A percentile compares a stretch with the other conserved stretches of the same genome.
Conservation (phyloP, 805 yeast species). For the Grigorovia transvaalensis region DNA sequence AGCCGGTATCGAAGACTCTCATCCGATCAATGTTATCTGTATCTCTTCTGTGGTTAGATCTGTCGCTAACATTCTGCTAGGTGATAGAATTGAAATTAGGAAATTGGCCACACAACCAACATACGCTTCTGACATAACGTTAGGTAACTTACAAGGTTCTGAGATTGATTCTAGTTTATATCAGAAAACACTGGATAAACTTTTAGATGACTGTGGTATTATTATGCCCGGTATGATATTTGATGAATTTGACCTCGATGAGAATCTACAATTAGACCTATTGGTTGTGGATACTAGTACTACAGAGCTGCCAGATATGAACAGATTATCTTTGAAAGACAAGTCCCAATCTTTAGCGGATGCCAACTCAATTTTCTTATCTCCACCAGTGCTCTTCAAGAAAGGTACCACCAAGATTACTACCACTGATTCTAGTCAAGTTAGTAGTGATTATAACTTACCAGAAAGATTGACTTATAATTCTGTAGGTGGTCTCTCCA, state of each 20-base stretch:
- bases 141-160: constrained; percentile 24
- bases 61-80: constrained; percentile 35
- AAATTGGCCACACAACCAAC: constrained; percentile 42
- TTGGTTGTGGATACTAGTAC: constrained; percentile 20
- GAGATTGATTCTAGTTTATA: constrained; percentile 11
- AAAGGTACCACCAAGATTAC: constrained; percentile 26
- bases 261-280: constrained; percentile 10
- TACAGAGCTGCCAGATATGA: constrained; percentile 32
- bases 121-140: constrained; percentile 30
- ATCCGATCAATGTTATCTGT: constrained; percentile 33
- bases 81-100: constrained; percentile 41
- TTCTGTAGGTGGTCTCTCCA: constrained; percentile 67
- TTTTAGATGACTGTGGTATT: constrained; percentile 46
- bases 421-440: constrained; percentile 17
- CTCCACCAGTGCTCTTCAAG: constrained; percentile 40
- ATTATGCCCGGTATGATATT: constrained; percentile 46
- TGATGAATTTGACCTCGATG: constrained; percentile 14
- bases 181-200: constrained; percentile 31
- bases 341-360: constrained; percentile 5
- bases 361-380: constrained; percentile 23
- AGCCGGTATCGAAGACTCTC: constrained; percentile 27
- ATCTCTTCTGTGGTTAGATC: constrained; percentile 39
- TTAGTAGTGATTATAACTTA: constrained; percentile 33
- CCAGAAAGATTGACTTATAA: constrained; percentile 38
- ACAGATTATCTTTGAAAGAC: constrained; percentile 19